A percentile compares a stretch with the other conserved stretches of the same genome.
Evolutionary conservation across 495 filamentous ascomycete genomes (phyloP).

Genomic region (Niebla homalea): DNA sequence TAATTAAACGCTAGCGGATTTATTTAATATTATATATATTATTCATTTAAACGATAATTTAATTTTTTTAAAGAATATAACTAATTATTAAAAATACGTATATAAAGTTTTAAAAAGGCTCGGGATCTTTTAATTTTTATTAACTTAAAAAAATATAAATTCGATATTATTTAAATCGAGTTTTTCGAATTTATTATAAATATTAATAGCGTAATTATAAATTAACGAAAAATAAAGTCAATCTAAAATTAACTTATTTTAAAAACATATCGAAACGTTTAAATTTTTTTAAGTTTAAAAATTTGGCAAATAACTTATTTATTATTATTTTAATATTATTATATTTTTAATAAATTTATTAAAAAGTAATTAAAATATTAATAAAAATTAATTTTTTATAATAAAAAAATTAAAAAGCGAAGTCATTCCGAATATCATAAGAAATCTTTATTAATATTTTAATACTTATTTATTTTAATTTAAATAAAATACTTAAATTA

Average conservation of each 20-base stretch:
- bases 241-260: not conserved
- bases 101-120: conserved; percentile 2
- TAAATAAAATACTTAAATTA: not conserved
- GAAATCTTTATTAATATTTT: not conserved
- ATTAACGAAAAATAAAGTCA: not conserved
- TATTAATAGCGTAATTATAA: not conserved
- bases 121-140: conserved; percentile 1
- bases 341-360: not conserved
- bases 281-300: too few species aligned
- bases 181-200: not conserved
- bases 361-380: not conserved
- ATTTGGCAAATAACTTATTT: too few species aligned
- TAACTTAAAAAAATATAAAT: conserved; percentile 6
- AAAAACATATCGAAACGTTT: not conserved
- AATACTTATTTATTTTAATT: not conserved
- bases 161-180: not conserved
- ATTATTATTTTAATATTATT: not conserved
- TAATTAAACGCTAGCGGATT: conserved; percentile 11
- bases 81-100: conserved; percentile 5
- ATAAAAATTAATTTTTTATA: not conserved
- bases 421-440: too few species aligned
- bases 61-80: conserved; percentile 11
- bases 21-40: conserved; percentile 9
- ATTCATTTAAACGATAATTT: conserved; percentile 9
- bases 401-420: not conserved